Evolutionary conservation across 768 basidiomycete species (phyloP).

Genomic region (Trametes cinnabarina): DNA sequence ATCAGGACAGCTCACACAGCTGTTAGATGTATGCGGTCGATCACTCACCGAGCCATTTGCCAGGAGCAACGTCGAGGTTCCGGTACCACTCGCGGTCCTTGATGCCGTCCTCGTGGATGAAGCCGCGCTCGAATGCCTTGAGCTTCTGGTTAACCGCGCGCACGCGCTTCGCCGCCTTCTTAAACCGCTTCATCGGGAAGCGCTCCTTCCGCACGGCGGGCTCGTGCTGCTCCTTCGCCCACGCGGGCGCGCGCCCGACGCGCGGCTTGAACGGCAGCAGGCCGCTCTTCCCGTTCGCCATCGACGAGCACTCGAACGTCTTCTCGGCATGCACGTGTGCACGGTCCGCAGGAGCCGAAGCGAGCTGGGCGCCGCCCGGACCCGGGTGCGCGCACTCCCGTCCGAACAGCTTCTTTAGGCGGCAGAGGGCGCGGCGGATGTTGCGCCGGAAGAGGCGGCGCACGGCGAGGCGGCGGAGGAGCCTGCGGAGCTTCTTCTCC

Average conservation of each 20-base stretch:
- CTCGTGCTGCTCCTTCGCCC: conserved; percentile 27
- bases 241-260: conserved; percentile 28
- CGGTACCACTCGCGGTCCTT: conserved; percentile 83
- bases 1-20: too few relatives aligned
- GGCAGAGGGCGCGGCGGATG: conserved; percentile 39
- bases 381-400: conserved; percentile 28
- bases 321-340: background rate
- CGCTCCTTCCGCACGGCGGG: conserved; percentile 4
- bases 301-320: conserved; percentile 14
- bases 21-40: too few relatives aligned
- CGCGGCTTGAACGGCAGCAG: conserved; percentile 21
- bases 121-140: conserved; percentile 71
- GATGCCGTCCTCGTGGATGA: conserved; percentile 76
- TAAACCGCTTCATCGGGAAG: conserved; percentile 39
- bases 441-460: conserved; percentile 39
- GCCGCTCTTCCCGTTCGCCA: conserved; percentile 1
- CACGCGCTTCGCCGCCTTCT: conserved; percentile 59
- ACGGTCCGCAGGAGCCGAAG: too few relatives aligned
- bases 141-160: conserved; percentile 63
- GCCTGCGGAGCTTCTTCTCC: conserved; percentile 48
- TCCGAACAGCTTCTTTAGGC: conserved; percentile 40
- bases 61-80: conserved; percentile 84
- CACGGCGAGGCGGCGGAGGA: conserved; percentile 36
- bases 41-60: conserved; percentile 76
- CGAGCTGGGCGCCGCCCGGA: background rate